These are phyloP conservation scores for Ustilago cynodontis DNA, from an alignment of 1,284 basidiomycete species.

Conservation along the genomic window DNA sequence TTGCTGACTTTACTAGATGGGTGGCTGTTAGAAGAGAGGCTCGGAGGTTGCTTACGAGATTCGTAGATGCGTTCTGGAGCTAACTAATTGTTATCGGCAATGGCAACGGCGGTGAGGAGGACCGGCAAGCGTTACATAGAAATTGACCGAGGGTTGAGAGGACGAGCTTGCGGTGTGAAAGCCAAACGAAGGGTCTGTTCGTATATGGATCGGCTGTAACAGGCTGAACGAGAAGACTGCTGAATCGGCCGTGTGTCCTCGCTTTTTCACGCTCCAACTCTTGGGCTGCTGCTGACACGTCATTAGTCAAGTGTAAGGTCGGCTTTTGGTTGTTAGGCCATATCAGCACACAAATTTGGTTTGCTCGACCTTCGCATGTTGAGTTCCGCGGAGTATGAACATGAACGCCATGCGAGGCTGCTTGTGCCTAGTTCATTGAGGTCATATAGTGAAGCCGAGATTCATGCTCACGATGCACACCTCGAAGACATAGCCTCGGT, in stretches of 20 bases:
- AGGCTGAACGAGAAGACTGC: no score
- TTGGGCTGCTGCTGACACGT: no score
- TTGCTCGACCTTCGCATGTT: not conserved
- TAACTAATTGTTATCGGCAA: no score
- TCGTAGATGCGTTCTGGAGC: no score
- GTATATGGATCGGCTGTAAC: not conserved
- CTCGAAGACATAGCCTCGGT: not conserved
- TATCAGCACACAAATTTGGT: no score
- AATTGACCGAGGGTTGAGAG: not conserved
- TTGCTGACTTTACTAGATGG: no score
- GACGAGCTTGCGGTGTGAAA: not conserved
- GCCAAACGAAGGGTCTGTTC: not conserved
- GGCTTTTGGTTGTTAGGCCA: no score
- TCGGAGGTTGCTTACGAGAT: constrained; percentile 12
- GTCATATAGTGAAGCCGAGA: constrained; percentile 7
- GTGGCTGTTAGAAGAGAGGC: not conserved
- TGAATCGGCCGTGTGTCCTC: not conserved
- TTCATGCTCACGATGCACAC: constrained; percentile 4
- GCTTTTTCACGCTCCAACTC: no score
- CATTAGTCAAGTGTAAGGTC: no score
- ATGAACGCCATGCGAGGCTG: not conserved
- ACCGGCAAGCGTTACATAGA: no score
- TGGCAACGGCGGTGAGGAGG: no score
- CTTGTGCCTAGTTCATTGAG: constrained; percentile 3
- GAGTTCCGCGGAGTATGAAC: not conserved